Evolutionary conservation across 768 basidiomycete species (phyloP).

Genomic region (Obba rivulosa): DNA sequence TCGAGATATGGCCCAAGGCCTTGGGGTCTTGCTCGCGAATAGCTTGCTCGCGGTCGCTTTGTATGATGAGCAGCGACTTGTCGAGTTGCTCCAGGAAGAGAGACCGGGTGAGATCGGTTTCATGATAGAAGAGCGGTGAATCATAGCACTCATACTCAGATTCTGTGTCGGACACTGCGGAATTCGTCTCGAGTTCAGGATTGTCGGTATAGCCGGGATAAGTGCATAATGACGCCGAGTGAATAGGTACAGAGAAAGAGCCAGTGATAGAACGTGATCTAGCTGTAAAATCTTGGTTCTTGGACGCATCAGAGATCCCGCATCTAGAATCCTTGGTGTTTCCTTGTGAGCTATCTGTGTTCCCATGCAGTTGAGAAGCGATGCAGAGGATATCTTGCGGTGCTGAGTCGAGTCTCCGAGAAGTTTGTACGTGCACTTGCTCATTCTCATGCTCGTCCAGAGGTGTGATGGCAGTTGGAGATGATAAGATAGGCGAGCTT

Average conservation of each 20-base stretch:
- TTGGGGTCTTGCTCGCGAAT: no score
- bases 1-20: no score
- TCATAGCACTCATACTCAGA: no score
- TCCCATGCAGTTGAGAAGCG: no score
- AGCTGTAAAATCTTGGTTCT: not conserved
- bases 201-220: not conserved
- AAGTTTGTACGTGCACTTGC: not conserved
- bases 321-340: no score
- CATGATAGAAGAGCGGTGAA: not conserved
- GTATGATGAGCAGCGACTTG: not conserved
- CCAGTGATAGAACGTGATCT: no score
- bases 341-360: no score
- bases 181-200: no score
- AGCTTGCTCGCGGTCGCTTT: not conserved
- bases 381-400: no score
- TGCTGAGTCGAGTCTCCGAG: no score
- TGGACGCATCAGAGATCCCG: not conserved
- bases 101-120: conserved; percentile 1
- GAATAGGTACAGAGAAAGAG: not conserved
- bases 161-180: not conserved
- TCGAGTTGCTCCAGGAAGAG: conserved; percentile 3
- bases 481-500: conserved; percentile 11
- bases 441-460: not conserved
- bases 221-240: not conserved
- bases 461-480: conserved; percentile 7